A percentile compares a stretch with the other conserved stretches of the same genome.
Evolutionary conservation across 805 yeast species (phyloP).

Genomic region (Sugiyamaella chiloensis): DNA sequence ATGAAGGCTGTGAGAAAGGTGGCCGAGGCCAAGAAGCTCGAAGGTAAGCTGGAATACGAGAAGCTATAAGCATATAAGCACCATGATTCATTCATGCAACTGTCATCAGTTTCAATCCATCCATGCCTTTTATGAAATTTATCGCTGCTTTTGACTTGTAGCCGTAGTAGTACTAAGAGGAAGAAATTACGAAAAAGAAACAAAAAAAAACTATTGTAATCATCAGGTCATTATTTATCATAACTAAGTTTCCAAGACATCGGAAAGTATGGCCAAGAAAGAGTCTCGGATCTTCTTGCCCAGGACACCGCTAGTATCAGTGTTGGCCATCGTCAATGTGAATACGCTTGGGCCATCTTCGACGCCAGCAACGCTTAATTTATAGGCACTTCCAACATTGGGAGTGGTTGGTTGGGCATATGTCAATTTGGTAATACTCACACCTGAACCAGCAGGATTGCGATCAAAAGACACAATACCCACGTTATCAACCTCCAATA

Average conservation of each 20-base stretch:
- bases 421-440: slow-evolving; percentile 5
- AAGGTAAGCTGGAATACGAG: slow-evolving; percentile 93
- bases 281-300: slow-evolving; percentile 12
- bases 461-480: slow-evolving; percentile 5
- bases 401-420: slow-evolving; percentile 7
- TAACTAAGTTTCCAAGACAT: slow-evolving; percentile 7
- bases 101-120: too few relatives aligned
- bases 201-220: too few relatives aligned
- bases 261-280: slow-evolving; percentile 8
- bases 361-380: slow-evolving; percentile 8
- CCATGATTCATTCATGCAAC: too few relatives aligned
- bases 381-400: slow-evolving; percentile 3
- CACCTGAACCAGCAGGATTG: slow-evolving; percentile 1
- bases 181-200: too few relatives aligned
- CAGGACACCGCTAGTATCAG: neutral
- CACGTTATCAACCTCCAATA: slow-evolving; percentile 13
- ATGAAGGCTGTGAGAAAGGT: slow-evolving; percentile 99
- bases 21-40: slow-evolving; percentile 93
- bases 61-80: slow-evolving; percentile 63
- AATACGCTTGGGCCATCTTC: slow-evolving; percentile 11
- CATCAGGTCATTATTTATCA: too few relatives aligned
- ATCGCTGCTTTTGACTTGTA: too few relatives aligned
- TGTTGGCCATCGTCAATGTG: slow-evolving; percentile 5
- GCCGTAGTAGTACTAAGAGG: too few relatives aligned
- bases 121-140: too few relatives aligned